Percentiles rank a stretch among this genome's conserved stretches.
phyloP scores from a whole-genome alignment of 345 rosid genomes.

The Bruguiera sexangula region DNA sequence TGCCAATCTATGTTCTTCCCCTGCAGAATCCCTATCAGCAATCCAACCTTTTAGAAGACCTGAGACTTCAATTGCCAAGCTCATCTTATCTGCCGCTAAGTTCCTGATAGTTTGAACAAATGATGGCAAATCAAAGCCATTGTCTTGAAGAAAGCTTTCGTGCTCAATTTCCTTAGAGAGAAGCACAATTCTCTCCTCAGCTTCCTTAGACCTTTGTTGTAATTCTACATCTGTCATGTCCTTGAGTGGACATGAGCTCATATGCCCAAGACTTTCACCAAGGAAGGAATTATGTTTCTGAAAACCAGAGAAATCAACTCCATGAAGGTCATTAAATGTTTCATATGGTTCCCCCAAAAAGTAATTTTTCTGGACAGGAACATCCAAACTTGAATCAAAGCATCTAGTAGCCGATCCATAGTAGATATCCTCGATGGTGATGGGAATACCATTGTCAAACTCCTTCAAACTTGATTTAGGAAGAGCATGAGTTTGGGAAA shows the following conservation, averaged over 20 bases:
- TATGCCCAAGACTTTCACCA: conserved; percentile 28
- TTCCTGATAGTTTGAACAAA: conserved; percentile 55
- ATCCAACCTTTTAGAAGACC: conserved; percentile 59
- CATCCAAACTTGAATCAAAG: conserved; percentile 44
- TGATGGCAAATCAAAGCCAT: conserved; percentile 58
- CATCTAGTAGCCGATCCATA: conserved; percentile 45
- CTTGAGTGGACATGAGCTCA: conserved; percentile 34
- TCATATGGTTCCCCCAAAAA: conserved; percentile 45
- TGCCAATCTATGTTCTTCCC: conserved; percentile 53
- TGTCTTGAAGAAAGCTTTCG: conserved; percentile 48
- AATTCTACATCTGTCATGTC: conserved; percentile 55
- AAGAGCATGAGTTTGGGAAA: conserved; percentile 50
- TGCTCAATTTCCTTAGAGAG: conserved; percentile 69
- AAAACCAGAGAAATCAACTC: conserved; percentile 34
- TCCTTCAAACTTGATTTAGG: conserved; percentile 50
- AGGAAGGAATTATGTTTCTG: conserved; percentile 29
- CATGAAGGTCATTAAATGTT: conserved; percentile 27
- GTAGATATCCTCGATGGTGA: conserved; percentile 77
- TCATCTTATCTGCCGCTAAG: conserved; percentile 60
- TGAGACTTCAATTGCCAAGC: conserved; percentile 70
- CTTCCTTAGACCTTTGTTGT: conserved; percentile 59
- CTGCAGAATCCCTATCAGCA: conserved; percentile 57
- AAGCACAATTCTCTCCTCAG: conserved; percentile 59
- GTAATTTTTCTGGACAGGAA: conserved; percentile 36
- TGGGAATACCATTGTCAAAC: conserved; percentile 46